phyloP scores from a whole-genome alignment of 306 rosid genomes.

The Gleditsia sinensis region DNA sequence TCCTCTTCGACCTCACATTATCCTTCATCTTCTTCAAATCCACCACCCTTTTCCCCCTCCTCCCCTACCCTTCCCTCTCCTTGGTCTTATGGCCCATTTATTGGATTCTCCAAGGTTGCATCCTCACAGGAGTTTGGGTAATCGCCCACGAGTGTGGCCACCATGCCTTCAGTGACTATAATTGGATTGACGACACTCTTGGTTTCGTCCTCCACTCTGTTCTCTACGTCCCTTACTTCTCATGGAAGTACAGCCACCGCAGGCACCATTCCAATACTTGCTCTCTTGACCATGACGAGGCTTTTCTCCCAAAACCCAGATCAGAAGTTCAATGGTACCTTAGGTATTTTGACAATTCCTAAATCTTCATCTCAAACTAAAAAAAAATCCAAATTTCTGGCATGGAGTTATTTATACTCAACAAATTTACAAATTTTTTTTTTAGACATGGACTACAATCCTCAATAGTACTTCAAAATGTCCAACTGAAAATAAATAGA shows the following conservation, averaged over 20 bases:
- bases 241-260: conserved; percentile 53
- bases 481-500: no score
- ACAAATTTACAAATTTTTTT: no score
- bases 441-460: no score
- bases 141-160: no score
- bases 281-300: conserved; percentile 52
- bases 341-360: no score
- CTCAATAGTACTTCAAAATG: no score
- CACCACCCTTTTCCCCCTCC: conserved; percentile 33
- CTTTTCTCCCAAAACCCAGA: conserved; percentile 50
- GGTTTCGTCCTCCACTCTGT: conserved; percentile 48
- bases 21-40: conserved; percentile 25
- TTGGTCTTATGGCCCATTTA: conserved; percentile 51
- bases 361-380: no score
- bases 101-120: conserved; percentile 48
- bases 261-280: conserved; percentile 57
- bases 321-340: conserved; percentile 33
- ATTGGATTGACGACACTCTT: conserved; percentile 38
- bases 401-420: no score
- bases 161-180: conserved; percentile 57
- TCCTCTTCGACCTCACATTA: conserved; percentile 37
- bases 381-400: no score
- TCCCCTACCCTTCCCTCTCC: conserved; percentile 38
- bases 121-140: conserved; percentile 46
- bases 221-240: conserved; percentile 49